Evolutionary conservation across 306 rosid genomes (phyloP), one percentile per base, ranked within the genome.

Genomic region (Mimosa bimucronata): DNA sequence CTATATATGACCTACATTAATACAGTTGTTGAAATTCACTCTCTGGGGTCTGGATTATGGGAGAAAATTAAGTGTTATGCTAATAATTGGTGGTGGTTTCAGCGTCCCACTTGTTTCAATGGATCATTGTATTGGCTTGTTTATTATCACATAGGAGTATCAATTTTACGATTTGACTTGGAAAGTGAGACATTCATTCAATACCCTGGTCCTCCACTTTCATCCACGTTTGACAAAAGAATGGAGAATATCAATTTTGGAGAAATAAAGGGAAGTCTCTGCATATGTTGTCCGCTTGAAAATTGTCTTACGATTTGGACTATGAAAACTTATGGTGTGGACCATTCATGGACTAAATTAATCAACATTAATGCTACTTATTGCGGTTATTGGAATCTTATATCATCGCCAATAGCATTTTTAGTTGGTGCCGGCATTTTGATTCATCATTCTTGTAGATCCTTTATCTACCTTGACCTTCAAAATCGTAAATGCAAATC

Each of bases 41-140:
- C 42, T 0, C 25, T 78, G 12, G 80, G 80, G 19, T 42, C 80
- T 0, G n/a, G 67, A 1, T 23, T 42, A 25, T 74, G 86, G 80
- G 46, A 9, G 18, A 29, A 12, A 13, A 11, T 74, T 5, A 58
- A 19, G 13, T 58, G 0, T 14, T 0, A 14, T 6, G 3, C n/a
- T 1, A 16, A 25, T 1, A 16, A 25, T 58, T 25, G 62, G 29
- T 7, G 2, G 62, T 3, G 31, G 7, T 21, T 31, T 30, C 26
- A 4, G 0, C 71, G 18, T 48, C 70, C 80, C 19, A 80, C 50
- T 75, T 73, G 66, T 38, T 9, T 73, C 9, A 34, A 74, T 2
- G 85, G 86, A 40, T 60, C 80, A 6, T 41, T 83, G 42, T 73
- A 79, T n/a, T 79, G 81, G 78, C 57, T 79, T 44, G 7, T 7